Base-by-base conservation (phyloP, 306 rosid species). In the Vachellia collinsii region DNA sequence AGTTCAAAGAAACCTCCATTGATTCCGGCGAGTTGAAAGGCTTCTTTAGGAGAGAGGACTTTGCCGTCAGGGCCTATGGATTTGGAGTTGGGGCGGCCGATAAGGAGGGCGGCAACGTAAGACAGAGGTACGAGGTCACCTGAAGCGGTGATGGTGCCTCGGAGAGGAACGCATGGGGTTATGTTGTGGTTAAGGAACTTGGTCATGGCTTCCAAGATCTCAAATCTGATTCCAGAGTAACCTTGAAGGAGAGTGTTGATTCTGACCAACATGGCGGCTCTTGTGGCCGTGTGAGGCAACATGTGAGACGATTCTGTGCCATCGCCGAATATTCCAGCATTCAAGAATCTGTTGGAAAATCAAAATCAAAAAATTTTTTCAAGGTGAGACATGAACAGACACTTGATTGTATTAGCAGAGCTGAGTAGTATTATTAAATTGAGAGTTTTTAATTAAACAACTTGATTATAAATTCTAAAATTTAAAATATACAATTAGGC, bases 221-320 rank as follows among this genome's bases (percentile, higher is more conserved):
- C 97, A 42, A 92, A 94, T 75, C 98, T 82, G 65, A 94, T 94
- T 7, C 98, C 97, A 0, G 98, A 94, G 80, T 91, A 94, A 1
- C 98, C 98, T 77, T 94, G 98, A 48, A 94, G 89, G 71, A 94
- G 91, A 22, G 98, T 94, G 88, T 94, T 94, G 90, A 89, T 90
- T 72, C 98, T 88, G 61, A 94, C 98, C 19, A 92, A 70, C 97
- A 94, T 94, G 13, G 92, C 97, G 2, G 98, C 98, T 62, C 98
- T 88, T 20, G 97, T 92, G 5, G 94, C 79, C 0, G 99, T 16
- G 82, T 87, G 91, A 43, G 99, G 92, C 46, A 93, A 62, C 4
- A 84, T 89, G 61, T 94, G 97, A 76, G 75, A 44, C 0, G 92
- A 70, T 70, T 93, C 95, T 9, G 88, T 82, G 5, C 84, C 88